Evolutionary conservation across 176 grass and related monocot genomes (phyloP), one percentile per base, ranked within the genome.

Genomic region (Carex cristatella): DNA sequence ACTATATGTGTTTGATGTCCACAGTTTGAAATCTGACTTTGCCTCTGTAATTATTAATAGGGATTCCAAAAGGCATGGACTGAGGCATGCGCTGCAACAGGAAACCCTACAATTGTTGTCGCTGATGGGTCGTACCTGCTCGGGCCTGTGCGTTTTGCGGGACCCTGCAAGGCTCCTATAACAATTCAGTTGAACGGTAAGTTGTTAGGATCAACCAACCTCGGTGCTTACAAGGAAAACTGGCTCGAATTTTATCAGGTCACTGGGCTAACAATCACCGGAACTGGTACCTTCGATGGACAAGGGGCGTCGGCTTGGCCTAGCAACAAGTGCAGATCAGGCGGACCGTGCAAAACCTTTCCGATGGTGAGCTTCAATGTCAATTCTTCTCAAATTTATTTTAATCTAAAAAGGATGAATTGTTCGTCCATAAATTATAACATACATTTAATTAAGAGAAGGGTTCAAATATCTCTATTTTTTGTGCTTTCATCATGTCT

Each of bases 221-320:
- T 97, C 6, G 2, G 5, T 32, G 75, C 49, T 40, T 97, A 94
- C 71, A 42, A 79, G 15, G 28, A 42, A 4, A 84, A 62, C 72
- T 97, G 94, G 94, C 13, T 97, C 19, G 69, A 87, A 64, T 78
- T 97, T 44, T 65, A 37, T 4, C 61, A 71, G 16, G 82, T 97
- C 0, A 30, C 91, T 11, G 71, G 85, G 42, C 31, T 97, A 31
- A 63, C 61, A 28, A 62, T 94, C 56, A 90, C 83, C 1, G 93
- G 93, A n/a, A 81, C 85, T 10, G 94, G 94, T 28, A 94, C 92
- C 4, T 79, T 94, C 2, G 90, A 94, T 16, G 90, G 94, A n/a
- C 94, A 94, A 84, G 94, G 94, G 32, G 23, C 82, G 42, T 10
- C 32, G 0, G 65, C 93, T 8, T 97, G 88, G 80, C 37, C 6